Evolutionary conservation across 2,329 filamentous ascomycete genomes (phyloP), one percentile per base, ranked within the genome.

Genomic region (Ophiostoma montium): DNA sequence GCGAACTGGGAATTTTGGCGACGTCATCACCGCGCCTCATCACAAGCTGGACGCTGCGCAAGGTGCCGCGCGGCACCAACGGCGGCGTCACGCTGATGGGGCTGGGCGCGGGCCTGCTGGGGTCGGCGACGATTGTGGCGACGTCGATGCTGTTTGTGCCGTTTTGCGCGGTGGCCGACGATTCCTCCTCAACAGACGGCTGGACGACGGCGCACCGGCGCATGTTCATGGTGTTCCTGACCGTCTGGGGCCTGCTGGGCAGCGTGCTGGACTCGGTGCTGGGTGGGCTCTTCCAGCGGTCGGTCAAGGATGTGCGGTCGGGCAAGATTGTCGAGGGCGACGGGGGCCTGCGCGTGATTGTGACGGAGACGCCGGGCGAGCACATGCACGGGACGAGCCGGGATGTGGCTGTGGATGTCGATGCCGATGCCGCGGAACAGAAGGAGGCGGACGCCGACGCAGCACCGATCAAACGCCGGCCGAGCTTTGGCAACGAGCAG

Each of bases 1-100:
- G 88, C 11, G 92, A 98, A 68, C 79, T 98, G 18, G 92, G 92
- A 13, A 98, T 98, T 50, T 72, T 98, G 12, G 84, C 89, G 7
- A 77, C 73, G 52, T 74, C 74, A 21, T 69, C 77, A 41, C 92
- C 92, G 9, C 80, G 89, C 33, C 76, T 98, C 35, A 90, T 98
- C 61, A 95, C 87, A 4, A 89, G 85, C 13, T 78, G 75, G 15
- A 79, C 67, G 5, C 73, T 92, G 59, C 81, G 84, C 52, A 75
- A 78, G 55, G 92, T 96, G 0, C 89, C 92, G 0, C 82, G 78
- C 1, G 92, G 92, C 46, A 96, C 92, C 38, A 98, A 98, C 61
- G 92, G 92, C 31, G 92, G 90, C 15, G 86, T 98, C 9, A 94
- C 87, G 0, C 57, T 79, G 0, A 69, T 77, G 42, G 92, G 92